phyloP scores from a whole-genome alignment of 2,329 filamentous ascomycete species.

The Botryotinia narcissicola region DNA sequence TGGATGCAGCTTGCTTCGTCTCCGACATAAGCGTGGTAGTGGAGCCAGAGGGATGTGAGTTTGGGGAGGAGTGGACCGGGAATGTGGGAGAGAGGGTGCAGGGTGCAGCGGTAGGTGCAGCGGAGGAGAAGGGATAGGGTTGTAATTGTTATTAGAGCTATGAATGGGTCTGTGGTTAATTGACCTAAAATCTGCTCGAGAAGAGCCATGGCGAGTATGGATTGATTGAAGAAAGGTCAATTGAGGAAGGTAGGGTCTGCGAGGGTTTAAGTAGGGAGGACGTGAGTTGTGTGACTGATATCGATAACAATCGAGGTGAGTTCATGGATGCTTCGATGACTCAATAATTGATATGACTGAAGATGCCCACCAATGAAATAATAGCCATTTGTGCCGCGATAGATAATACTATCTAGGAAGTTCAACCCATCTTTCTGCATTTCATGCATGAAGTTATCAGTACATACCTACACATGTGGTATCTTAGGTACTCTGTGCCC shows the following conservation, averaged over 20 bases:
- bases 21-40: conserved; percentile 42
- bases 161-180: conserved; percentile 20
- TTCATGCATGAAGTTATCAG: neutral
- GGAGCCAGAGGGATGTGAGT: conserved; percentile 38
- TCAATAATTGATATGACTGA: neutral
- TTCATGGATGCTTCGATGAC: neutral
- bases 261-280: neutral
- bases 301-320: neutral
- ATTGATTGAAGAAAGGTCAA: neutral
- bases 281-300: neutral
- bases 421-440: neutral
- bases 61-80: conserved; percentile 42
- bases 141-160: conserved; percentile 19
- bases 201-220: conserved; percentile 18
- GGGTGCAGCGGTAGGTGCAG: conserved; percentile 39
- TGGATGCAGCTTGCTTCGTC: conserved; percentile 36
- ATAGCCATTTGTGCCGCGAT: neutral
- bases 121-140: conserved; percentile 23
- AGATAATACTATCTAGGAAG: neutral
- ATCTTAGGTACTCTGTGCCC: neutral
- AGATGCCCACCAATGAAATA: neutral
- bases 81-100: conserved; percentile 43
- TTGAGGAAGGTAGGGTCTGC: neutral
- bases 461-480: too few relatives aligned
- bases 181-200: conserved; percentile 18